Percentiles rank a stretch among this genome's conserved stretches.
Conservation (phyloP, 2,329 filamentous ascomycete species). For the Fusarium proliferatum region DNA sequence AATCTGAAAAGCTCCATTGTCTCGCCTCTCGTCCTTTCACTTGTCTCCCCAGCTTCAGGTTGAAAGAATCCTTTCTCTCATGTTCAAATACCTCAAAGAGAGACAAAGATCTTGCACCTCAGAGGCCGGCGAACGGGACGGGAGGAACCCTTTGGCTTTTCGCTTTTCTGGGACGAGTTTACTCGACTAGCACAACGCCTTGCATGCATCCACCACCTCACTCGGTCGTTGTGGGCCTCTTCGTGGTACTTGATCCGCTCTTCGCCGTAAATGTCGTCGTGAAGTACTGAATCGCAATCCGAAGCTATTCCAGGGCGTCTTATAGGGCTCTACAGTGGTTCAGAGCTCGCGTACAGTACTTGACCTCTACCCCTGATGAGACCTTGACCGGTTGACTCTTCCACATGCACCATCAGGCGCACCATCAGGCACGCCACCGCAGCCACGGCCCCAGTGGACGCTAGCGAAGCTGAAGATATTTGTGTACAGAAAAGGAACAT, state of each 20-base stretch:
- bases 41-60: background rate
- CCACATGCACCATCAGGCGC: constrained; percentile 30
- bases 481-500: constrained; percentile 21
- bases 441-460: constrained; percentile 42
- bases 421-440: constrained; percentile 44
- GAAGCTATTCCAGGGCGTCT: constrained; percentile 3
- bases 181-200: constrained; percentile 45
- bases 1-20: constrained; percentile 10
- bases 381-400: constrained; percentile 31
- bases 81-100: constrained; percentile 15
- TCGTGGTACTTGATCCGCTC: constrained; percentile 28
- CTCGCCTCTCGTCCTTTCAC: background rate
- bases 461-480: constrained; percentile 36
- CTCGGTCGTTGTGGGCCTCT: constrained; percentile 37
- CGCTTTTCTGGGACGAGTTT: constrained; percentile 38
- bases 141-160: constrained; percentile 44
- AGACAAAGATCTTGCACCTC: constrained; percentile 12
- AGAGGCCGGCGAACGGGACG: constrained; percentile 42
- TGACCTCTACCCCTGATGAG: constrained; percentile 8
- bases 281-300: constrained; percentile 17
- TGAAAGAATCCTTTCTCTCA: background rate
- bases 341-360: constrained; percentile 11
- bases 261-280: constrained; percentile 5
- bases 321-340: constrained; percentile 7
- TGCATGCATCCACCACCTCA: constrained; percentile 43